These are phyloP conservation scores for Helenozyma baotianmanensis DNA, from an alignment of 805 yeast genomes.

Conservation along the genomic window DNA sequence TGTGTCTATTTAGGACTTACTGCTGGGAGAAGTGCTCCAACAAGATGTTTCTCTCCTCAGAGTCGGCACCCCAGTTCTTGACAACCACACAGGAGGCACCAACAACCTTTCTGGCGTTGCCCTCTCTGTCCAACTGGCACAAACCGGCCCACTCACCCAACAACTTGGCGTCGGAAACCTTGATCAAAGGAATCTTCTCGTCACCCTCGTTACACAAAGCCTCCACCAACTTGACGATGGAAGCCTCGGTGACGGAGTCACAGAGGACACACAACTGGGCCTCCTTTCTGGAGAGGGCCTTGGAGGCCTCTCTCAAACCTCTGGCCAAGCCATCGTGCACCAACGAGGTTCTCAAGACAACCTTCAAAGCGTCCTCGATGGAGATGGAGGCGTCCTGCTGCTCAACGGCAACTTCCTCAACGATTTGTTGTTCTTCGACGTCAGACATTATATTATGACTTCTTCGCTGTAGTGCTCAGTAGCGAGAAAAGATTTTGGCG, in stretches of 20 bases:
- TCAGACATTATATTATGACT: constrained; percentile 80
- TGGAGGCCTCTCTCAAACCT: constrained; percentile 99
- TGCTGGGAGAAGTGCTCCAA: constrained; percentile 93
- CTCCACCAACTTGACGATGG: constrained; percentile 95
- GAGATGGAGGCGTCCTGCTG: constrained; percentile 86
- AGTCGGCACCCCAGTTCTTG: constrained; percentile 99
- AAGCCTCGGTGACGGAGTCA: constrained; percentile 97
- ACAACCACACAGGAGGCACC: constrained; percentile 99
- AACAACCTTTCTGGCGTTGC: constrained; percentile 99
- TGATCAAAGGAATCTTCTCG: constrained; percentile 94
- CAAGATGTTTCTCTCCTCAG: constrained; percentile 94
- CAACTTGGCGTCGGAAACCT: constrained; percentile 99
- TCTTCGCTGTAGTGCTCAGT: constrained; percentile 58
- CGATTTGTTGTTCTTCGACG: constrained; percentile 82
- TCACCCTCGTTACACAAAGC: constrained; percentile 98
- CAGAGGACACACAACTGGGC: constrained; percentile 97
- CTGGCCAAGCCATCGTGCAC: constrained; percentile 99
- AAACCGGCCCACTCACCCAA: constrained; percentile 99
- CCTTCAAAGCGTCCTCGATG: constrained; percentile 97
- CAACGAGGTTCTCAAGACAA: constrained; percentile 95
- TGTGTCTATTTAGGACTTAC: too few species aligned
- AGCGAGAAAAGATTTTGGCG: constrained; percentile 8
- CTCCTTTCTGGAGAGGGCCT: constrained; percentile 96
- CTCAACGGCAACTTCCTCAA: constrained; percentile 79
- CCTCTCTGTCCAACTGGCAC: constrained; percentile 99